Conservation (phyloP, 2,329 filamentous ascomycete genomes). For the Chlorencoelia australis region DNA sequence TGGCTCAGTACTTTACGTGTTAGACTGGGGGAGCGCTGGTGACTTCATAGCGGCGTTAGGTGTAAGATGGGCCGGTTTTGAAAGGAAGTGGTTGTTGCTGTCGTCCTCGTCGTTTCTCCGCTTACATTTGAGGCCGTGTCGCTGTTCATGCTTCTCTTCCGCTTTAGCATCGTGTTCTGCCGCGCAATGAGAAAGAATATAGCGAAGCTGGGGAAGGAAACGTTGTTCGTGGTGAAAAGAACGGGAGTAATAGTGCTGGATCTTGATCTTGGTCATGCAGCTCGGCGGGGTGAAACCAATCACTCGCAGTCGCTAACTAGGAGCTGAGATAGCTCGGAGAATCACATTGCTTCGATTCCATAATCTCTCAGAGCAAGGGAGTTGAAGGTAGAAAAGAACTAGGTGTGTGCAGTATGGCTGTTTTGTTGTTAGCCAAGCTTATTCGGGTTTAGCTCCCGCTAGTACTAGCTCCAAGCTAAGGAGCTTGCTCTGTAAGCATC, state of each 20-base stretch:
- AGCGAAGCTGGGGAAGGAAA: constrained; percentile 2
- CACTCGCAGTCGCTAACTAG: constrained; percentile 7
- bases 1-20: constrained; percentile 11
- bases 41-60: constrained; percentile 11
- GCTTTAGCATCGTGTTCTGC: constrained; percentile 6
- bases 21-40: constrained; percentile 8
- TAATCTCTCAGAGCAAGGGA: constrained; percentile 5
- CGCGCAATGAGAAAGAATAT: constrained; percentile 3
- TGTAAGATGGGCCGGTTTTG: constrained; percentile 9
- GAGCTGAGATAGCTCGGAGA: constrained; percentile 5
- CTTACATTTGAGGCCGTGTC: constrained; percentile 10
- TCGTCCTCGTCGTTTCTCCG: constrained; percentile 6
- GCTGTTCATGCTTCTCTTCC: constrained; percentile 8
- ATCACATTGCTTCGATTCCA: constrained; percentile 8
- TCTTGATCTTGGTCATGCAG: constrained; percentile 9
- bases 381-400: neutral
- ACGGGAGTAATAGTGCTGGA: constrained; percentile 5
- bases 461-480: no score
- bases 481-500: no score
- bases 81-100: constrained; percentile 9
- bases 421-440: no score
- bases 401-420: neutral
- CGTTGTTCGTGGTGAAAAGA: constrained; percentile 1
- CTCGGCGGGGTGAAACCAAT: constrained; percentile 8
- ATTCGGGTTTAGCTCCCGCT: no score